Evolutionary conservation across 2,329 filamentous ascomycete genomes (phyloP), one percentile per base, ranked within the genome.

Genomic region (Fusarium sp.): DNA sequence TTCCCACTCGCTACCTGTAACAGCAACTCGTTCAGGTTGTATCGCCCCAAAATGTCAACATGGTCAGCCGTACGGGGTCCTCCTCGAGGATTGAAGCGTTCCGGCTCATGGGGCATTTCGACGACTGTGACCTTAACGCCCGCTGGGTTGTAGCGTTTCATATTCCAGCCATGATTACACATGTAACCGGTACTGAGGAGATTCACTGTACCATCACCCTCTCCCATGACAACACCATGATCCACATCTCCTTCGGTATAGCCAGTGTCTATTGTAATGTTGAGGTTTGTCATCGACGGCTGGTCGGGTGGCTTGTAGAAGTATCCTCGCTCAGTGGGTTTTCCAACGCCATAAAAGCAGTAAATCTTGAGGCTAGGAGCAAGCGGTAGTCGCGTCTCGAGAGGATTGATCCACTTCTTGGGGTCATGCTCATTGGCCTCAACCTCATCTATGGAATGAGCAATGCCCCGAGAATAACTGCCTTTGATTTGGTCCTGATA

Each of bases 91-190:
- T 90, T 95, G 78, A 97, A 99, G 18, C 93, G 83, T 73, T 97
- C 95, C 2, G 96, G 96, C 75, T 98, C 94, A 76, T 99, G 96
- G 2, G 91, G 92, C 96, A 99, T 99, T 82, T 99, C 96, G 65
- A 91, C 94, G 1, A 94, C 92, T 40, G 89, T 97, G 67, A 99
- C 83, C 74, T 93, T 89, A 33, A 91, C 86, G 3, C 91, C 90
- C 0, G 93, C 91, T 0, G 96, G 96, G 75, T 99, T 99, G 78
- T 97, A 99, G 36, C 96, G 87, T 79, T 93, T 94, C 79, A 97
- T 92, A 60, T 90, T 89, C 96, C 96, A 99, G 4, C 96, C 96
- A 74, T 91, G 93, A 72, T 93, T 91, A 79, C 96, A 99, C 96
- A 99, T 98, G 78, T 98, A 99, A 3, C 95, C 96, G 1, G 89